Evolutionary conservation across 495 filamentous ascomycete species (phyloP).

Genomic region (Trichoderma erinaceum): DNA sequence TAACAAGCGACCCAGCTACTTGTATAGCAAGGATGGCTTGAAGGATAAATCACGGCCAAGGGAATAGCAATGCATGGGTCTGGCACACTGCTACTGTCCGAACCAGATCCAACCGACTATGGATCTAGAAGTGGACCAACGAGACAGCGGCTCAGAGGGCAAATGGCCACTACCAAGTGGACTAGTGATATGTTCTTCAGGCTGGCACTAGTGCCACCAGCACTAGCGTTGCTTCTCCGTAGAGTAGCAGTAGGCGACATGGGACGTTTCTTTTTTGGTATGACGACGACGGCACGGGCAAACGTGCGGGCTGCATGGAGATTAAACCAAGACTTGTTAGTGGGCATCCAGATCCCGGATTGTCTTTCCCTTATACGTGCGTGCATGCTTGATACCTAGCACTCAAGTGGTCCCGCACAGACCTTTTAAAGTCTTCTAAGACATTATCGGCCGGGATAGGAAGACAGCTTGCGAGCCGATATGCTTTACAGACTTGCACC

Average conservation of each 20-base stretch:
- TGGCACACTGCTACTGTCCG: background rate
- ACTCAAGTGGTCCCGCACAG: background rate
- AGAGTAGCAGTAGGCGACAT: background rate
- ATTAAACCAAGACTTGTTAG: background rate
- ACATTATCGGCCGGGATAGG: slow-evolving; percentile 1
- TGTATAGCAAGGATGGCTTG: background rate
- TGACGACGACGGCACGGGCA: slow-evolving; percentile 12
- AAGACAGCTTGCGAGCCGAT: background rate
- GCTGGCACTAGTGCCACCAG: background rate
- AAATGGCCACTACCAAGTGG: no score
- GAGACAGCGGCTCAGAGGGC: background rate
- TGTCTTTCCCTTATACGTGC: slow-evolving; percentile 6
- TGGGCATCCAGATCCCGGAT: background rate
- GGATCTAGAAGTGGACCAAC: slow-evolving; percentile 10
- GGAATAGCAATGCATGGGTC: background rate
- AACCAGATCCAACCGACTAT: slow-evolving; percentile 13
- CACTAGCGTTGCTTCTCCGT: background rate
- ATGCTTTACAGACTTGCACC: background rate
- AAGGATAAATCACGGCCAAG: slow-evolving; percentile 11
- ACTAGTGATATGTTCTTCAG: no score
- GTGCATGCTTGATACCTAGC: background rate
- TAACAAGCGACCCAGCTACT: background rate
- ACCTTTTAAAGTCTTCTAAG: background rate
- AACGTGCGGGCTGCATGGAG: slow-evolving; percentile 11
- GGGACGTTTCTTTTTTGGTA: slow-evolving; percentile 2